These are phyloP conservation scores for Pseudoperonospora humuli DNA, from an alignment of 352 stramenopile genomes.

Conservation along the genomic window DNA sequence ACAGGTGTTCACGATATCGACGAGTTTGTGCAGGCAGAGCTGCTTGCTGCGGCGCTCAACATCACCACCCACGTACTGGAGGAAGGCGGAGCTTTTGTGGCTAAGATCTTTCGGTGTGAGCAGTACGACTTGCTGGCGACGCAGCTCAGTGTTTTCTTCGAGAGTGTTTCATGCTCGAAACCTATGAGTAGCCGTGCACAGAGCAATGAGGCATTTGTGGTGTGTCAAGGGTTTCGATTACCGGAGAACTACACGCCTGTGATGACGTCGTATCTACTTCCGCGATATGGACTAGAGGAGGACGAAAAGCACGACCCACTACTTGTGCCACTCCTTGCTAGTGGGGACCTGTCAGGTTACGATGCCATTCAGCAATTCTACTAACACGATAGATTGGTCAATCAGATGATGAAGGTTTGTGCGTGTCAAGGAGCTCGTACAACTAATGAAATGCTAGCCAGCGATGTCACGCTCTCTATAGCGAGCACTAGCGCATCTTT, in stretches of 20 bases:
- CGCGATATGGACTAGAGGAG: slow-evolving; percentile 45
- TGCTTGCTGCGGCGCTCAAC: slow-evolving; percentile 95
- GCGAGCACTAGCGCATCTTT: slow-evolving; percentile 33
- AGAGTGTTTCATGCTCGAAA: slow-evolving; percentile 93
- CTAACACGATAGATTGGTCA: slow-evolving; percentile 11
- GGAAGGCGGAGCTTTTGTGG: slow-evolving; percentile 94
- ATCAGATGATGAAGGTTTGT: slow-evolving; percentile 7
- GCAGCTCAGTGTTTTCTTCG: slow-evolving; percentile 95
- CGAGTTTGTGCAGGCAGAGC: slow-evolving; percentile 95
- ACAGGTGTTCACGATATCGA: slow-evolving; percentile 99
- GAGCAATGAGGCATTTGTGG: slow-evolving; percentile 95
- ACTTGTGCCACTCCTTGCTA: slow-evolving; percentile 88
- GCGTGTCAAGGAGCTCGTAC: slow-evolving; percentile 22
- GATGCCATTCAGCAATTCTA: slow-evolving; percentile 58
- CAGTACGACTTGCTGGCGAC: slow-evolving; percentile 95
- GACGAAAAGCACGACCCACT: slow-evolving; percentile 44
- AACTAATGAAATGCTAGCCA: slow-evolving; percentile 35
- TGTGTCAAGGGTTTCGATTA: slow-evolving; percentile 91
- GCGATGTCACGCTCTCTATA: slow-evolving; percentile 32
- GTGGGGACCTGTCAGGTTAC: slow-evolving; percentile 90
- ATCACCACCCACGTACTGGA: slow-evolving; percentile 95
- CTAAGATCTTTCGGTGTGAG: slow-evolving; percentile 98
- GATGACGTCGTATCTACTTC: slow-evolving; percentile 79
- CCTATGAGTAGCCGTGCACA: slow-evolving; percentile 93
- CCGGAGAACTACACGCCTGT: slow-evolving; percentile 73